A percentile compares a stretch with the other conserved stretches of the same genome.
Conservation (phyloP, 352 stramenopile species). For the Pythium aphanidermatum region DNA sequence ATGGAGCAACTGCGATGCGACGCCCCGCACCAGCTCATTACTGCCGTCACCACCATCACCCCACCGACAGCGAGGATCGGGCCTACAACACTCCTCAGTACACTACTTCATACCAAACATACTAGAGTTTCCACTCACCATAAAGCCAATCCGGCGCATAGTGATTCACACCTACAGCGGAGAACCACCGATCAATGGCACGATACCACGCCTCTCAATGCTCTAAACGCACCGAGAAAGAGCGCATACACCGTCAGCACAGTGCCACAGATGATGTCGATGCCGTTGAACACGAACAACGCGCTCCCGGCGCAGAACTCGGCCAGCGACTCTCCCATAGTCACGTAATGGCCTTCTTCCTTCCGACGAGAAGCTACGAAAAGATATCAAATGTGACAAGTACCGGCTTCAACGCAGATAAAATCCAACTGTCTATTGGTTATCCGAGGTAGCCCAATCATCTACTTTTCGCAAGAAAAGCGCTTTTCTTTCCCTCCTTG, state of each 20-base stretch:
- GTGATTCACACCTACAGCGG: slow-evolving; percentile 37
- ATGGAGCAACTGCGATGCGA: slow-evolving; percentile 36
- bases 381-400: slow-evolving; percentile 1
- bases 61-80: slow-evolving; percentile 48
- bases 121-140: slow-evolving; percentile 27
- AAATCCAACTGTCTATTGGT: no score
- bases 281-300: slow-evolving; percentile 67
- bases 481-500: slow-evolving; percentile 38
- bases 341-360: background rate
- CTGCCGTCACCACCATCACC: slow-evolving; percentile 36
- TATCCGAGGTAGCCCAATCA: no score
- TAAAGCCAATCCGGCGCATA: slow-evolving; percentile 70
- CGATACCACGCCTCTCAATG: background rate
- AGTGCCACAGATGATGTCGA: slow-evolving; percentile 54
- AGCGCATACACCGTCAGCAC: slow-evolving; percentile 53
- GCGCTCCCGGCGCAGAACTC: slow-evolving; percentile 56
- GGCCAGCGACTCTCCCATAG: slow-evolving; percentile 29
- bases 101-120: no score
- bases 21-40: slow-evolving; percentile 64
- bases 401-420: slow-evolving; percentile 3
- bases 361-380: background rate
- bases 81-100: background rate
- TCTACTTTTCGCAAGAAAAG: slow-evolving; percentile 25
- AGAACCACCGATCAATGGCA: background rate
- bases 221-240: slow-evolving; percentile 33